Evolutionary conservation across 2,329 filamentous ascomycete genomes (phyloP).

Genomic region (Cercospora zeae-maydis): DNA sequence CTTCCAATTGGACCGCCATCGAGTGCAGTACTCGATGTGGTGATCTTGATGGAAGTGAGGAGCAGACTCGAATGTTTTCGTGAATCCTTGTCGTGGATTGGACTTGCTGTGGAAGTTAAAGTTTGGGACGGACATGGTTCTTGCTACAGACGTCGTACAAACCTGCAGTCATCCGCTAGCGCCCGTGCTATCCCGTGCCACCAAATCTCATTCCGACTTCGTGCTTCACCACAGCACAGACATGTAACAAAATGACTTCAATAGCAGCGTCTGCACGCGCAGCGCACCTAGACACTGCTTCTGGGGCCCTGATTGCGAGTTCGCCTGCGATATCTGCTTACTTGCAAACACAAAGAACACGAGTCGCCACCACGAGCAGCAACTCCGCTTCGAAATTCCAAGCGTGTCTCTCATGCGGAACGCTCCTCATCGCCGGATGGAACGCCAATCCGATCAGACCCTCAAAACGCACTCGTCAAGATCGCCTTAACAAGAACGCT

Average conservation of each 20-base stretch:
- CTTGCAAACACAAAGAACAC: slow-evolving; percentile 10
- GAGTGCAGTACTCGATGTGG: not conserved
- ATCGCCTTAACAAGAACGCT: not conserved
- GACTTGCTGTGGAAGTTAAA: not conserved
- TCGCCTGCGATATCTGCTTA: slow-evolving; percentile 20
- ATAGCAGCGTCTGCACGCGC: not conserved
- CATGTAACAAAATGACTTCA: not conserved
- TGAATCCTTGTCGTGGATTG: not conserved
- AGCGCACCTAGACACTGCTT: slow-evolving; percentile 7
- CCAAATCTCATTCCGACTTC: not conserved
- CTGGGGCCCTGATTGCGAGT: slow-evolving; percentile 3
- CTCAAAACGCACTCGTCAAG: slow-evolving; percentile 7
- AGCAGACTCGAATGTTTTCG: not conserved
- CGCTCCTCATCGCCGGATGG: slow-evolving; percentile 55
- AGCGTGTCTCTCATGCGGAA: slow-evolving; percentile 59
- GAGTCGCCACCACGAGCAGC: slow-evolving; percentile 37
- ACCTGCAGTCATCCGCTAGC: slow-evolving; percentile 13
- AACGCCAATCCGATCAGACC: slow-evolving; percentile 4
- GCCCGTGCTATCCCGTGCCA: not conserved
- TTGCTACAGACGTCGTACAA: not conserved
- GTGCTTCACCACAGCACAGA: not conserved
- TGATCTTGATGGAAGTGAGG: not conserved
- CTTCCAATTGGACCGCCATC: slow-evolving; percentile 2
- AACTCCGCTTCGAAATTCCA: slow-evolving; percentile 51
- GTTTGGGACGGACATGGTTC: not conserved